Evolutionary conservation across 2,329 filamentous ascomycete species (phyloP), one percentile per base, ranked within the genome.

Genomic region (Plectosphaerella plurivora): DNA sequence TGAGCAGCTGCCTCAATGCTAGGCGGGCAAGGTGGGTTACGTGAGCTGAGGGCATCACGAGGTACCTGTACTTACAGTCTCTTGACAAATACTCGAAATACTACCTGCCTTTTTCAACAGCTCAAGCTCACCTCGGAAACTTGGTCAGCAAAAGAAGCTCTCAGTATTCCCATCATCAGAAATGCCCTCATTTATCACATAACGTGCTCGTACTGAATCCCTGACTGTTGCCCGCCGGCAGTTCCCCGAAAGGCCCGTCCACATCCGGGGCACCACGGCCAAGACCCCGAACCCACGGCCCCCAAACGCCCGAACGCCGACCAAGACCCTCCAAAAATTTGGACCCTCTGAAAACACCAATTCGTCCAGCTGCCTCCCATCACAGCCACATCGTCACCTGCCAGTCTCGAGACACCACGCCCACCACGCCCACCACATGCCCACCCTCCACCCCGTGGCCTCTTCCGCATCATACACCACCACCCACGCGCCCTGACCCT

Each of bases 391-490:
- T 33, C 44, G 25, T 46, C 48, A 45, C 39, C 48, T 50, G 48
- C 48, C 25, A 28, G 48, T n/a, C 25, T n/a, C 33, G 51, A 51
- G 18, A 18, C 47, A 45, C 42, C 56, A 47, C 25, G 45, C 51
- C 36, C 47, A 45, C 42, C 56, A 47, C 25, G 45, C 51, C 36
- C 16, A 53, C 49, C 55, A 57, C 51, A 52, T 57, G 54, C 45
- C 46, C 55, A 33, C 20, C 35, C 50, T 33, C 55, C 28, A 37
- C 33, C 50, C 16, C 54, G 54, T 55, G 49, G 48, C 11, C 52
- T 44, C 8, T 35, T 14, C 24, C 41, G n/a, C 44, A 48, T 49
- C 52, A 57, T 49, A 45, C 36, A n/a, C 53, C 14, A 16, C 22
- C 35, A 33, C 33, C 25, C 47, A 44, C 41, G 35, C 47, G 35